Conservation (phyloP, 495 filamentous ascomycete genomes). For the Poronia punctata region DNA sequence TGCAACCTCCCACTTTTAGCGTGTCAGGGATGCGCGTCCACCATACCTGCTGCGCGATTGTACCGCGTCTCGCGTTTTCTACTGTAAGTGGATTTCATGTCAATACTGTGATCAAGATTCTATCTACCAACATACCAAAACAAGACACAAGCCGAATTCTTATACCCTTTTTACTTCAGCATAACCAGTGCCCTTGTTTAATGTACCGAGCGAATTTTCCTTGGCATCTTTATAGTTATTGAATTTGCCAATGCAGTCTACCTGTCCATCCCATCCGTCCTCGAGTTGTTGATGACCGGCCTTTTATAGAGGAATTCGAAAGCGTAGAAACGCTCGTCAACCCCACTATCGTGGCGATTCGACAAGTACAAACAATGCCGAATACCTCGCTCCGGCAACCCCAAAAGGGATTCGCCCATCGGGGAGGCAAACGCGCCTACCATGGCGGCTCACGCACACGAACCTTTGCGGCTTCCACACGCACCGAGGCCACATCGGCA, state of each 20-base stretch:
- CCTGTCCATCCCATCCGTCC: neutral
- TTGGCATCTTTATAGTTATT: neutral
- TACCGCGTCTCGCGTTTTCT: constrained; percentile 13
- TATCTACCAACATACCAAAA: neutral
- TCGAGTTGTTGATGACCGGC: constrained; percentile 4
- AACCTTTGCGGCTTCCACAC: constrained; percentile 75
- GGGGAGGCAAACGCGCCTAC: constrained; percentile 47
- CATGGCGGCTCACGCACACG: constrained; percentile 42
- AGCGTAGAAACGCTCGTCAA: constrained; percentile 1
- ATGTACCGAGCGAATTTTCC: neutral
- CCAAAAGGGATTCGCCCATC: constrained; percentile 45
- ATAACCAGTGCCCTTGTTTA: neutral
- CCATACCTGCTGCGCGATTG: neutral
- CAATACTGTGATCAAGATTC: neutral
- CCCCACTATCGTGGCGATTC: neutral
- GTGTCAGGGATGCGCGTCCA: constrained; percentile 10
- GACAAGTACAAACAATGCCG: constrained; percentile 30
- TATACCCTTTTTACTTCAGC: neutral
- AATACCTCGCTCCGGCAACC: constrained; percentile 42
- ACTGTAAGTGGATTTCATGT: constrained; percentile 11
- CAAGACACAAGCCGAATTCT: neutral
- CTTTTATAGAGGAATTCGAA: constrained; percentile 5
- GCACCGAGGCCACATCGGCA: constrained; percentile 75
- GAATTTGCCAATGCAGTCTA: constrained; percentile 12
- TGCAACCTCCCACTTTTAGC: neutral